A percentile compares a stretch with the other conserved stretches of the same genome.
Evolutionary conservation across 441 rosid genomes (phyloP).

Genomic region (Melastoma candidum): DNA sequence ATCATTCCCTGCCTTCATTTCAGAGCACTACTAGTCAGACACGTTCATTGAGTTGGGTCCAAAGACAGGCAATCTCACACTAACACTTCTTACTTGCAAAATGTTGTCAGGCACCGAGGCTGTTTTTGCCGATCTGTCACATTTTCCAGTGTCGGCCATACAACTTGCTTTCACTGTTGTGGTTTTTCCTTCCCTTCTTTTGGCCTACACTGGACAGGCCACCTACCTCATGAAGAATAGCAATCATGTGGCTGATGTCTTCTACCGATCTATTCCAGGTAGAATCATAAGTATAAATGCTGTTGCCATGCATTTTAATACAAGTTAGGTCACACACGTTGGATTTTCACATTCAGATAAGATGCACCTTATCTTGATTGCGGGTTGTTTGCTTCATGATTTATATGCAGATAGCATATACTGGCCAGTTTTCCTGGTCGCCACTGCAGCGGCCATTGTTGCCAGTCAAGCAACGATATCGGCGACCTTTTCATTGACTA

Average conservation of each 20-base stretch:
- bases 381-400: constrained; percentile 1
- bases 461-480: constrained; percentile 18
- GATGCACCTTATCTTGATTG: background rate
- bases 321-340: too few relatives aligned
- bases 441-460: constrained; percentile 16
- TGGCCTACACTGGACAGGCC: constrained; percentile 17
- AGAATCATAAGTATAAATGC: background rate
- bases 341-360: too few relatives aligned
- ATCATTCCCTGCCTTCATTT: background rate
- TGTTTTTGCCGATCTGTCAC: constrained; percentile 13
- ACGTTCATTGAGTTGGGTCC: background rate
- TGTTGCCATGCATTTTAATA: too few relatives aligned
- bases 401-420: constrained; percentile 11
- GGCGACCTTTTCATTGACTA: constrained; percentile 15
- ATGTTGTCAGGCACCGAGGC: constrained; percentile 10
- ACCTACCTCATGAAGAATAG: constrained; percentile 11
- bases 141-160: constrained; percentile 13
- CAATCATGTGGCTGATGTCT: constrained; percentile 9
- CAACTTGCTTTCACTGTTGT: constrained; percentile 15
- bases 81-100: background rate
- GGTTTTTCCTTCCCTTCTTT: constrained; percentile 16
- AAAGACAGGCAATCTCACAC: background rate
- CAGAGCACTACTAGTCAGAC: background rate
- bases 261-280: constrained; percentile 16
- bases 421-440: constrained; percentile 14